These are phyloP conservation scores for Solanum pennellii DNA, from an alignment of 257 asterid species.

Conservation along the genomic window DNA sequence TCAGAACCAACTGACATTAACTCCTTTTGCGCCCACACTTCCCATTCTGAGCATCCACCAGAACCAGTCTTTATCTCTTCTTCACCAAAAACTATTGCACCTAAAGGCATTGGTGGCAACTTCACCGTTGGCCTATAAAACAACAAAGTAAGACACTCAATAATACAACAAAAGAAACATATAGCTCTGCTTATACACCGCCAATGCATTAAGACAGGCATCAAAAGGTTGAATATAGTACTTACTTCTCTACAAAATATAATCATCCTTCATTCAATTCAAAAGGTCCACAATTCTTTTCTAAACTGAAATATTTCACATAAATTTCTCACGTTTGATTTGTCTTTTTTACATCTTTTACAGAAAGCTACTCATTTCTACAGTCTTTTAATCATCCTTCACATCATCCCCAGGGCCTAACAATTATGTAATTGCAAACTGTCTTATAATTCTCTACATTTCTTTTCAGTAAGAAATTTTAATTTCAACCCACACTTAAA, in stretches of 20 bases:
- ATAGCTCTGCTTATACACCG: background rate
- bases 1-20: slow-evolving; percentile 81
- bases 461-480: background rate
- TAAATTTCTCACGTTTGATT: background rate
- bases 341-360: background rate
- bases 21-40: slow-evolving; percentile 75
- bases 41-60: slow-evolving; percentile 62
- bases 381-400: background rate
- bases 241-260: background rate
- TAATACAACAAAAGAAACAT: slow-evolving; percentile 4
- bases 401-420: background rate
- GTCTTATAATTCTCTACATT: background rate
- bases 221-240: background rate
- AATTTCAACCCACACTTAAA: background rate
- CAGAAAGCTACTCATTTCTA: background rate
- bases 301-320: background rate
- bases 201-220: background rate
- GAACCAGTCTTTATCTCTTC: slow-evolving; percentile 8
- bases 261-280: background rate
- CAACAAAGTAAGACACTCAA: background rate
- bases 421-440: background rate
- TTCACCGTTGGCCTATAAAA: slow-evolving; percentile 52
- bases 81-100: slow-evolving; percentile 9
- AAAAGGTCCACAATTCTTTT: background rate
- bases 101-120: slow-evolving; percentile 51